Evolutionary conservation across 495 filamentous ascomycete genomes (phyloP).

Genomic region (Aspergillus steynii): DNA sequence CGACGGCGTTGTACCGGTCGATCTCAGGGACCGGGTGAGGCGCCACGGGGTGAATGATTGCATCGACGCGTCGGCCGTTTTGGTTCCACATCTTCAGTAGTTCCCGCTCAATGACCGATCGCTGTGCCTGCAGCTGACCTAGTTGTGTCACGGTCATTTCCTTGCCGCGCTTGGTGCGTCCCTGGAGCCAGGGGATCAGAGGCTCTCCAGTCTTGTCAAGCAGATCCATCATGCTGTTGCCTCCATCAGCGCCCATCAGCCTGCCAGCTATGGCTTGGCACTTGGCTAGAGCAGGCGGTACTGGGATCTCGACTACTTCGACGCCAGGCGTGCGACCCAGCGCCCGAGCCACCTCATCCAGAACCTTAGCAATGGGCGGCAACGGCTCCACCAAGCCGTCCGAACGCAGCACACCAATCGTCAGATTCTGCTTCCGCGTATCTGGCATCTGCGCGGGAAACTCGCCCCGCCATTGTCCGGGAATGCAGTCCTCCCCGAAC

Average conservation of each 20-base stretch:
- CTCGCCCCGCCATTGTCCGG: constrained; percentile 45
- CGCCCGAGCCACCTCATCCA: constrained; percentile 50
- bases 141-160: constrained; percentile 44
- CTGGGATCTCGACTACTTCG: constrained; percentile 54
- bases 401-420: constrained; percentile 55
- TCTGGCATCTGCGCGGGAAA: constrained; percentile 6
- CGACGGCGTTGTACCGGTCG: constrained; percentile 61
- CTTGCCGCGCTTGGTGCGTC: constrained; percentile 44
- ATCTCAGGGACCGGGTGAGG: constrained; percentile 64
- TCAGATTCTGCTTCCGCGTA: constrained; percentile 18
- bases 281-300: constrained; percentile 46
- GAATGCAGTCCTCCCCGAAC: constrained; percentile 51
- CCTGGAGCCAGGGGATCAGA: constrained; percentile 58
- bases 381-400: constrained; percentile 60
- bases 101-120: constrained; percentile 49
- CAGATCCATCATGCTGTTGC: constrained; percentile 51
- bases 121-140: constrained; percentile 50
- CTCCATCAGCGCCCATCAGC: constrained; percentile 59
- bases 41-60: constrained; percentile 55
- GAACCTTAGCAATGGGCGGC: constrained; percentile 54
- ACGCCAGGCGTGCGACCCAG: constrained; percentile 47
- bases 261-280: constrained; percentile 57
- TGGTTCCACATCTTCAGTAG: constrained; percentile 57
- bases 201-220: constrained; percentile 56
- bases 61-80: constrained; percentile 43